These are phyloP conservation scores for Cucurbita argyrosperma DNA, from an alignment of 306 rosid genomes.

Conservation along the genomic window DNA sequence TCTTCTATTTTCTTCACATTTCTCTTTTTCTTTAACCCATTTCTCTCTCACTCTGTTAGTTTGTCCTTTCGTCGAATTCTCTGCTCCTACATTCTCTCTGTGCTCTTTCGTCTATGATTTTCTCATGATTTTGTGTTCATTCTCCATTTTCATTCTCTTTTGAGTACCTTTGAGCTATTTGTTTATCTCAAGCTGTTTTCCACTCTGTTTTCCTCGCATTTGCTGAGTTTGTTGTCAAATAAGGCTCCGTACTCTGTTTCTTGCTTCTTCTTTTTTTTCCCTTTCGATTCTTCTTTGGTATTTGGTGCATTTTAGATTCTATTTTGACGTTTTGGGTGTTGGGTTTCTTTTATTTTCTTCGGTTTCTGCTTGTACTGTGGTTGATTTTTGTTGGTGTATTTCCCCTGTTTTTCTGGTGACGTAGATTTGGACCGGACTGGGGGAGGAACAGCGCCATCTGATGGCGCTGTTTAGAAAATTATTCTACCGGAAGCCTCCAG, in stretches of 20 bases:
- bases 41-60: conserved; percentile 3
- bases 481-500: conserved; percentile 96
- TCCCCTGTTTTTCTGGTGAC: neutral
- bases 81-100: neutral
- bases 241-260: neutral
- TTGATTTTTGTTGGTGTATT: conserved; percentile 8
- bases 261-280: neutral
- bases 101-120: neutral
- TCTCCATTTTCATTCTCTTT: neutral
- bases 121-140: neutral
- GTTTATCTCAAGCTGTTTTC: neutral
- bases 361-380: conserved; percentile 1
- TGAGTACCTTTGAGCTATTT: neutral
- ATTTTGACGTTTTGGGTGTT: conserved; percentile 5
- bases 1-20: neutral
- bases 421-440: conserved; percentile 68
- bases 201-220: neutral
- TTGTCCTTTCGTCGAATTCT: neutral
- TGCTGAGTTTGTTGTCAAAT: neutral
- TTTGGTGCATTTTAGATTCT: neutral
- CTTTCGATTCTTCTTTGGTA: neutral
- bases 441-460: conserved; percentile 88
- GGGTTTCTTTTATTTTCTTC: conserved; percentile 12
- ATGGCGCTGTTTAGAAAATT: conserved; percentile 99
- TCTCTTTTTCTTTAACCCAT: neutral